These are phyloP conservation scores for Liquidambar formosana DNA, from an alignment of 164 flowering plant genomes.

Conservation along the genomic window DNA sequence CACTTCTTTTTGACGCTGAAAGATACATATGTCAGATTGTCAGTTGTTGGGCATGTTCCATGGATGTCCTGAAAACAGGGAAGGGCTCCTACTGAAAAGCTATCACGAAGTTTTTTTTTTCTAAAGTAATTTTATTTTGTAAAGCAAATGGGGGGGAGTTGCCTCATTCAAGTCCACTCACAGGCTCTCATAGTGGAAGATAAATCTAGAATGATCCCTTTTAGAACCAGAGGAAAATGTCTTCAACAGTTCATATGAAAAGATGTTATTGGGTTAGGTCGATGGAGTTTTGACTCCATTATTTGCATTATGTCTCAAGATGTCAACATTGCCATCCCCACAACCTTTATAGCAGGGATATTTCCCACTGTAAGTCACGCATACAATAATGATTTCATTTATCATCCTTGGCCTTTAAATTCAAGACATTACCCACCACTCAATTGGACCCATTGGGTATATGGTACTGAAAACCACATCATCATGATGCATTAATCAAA, in stretches of 20 bases:
- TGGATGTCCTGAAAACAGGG: slow-evolving; percentile 16
- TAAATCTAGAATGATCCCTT: slow-evolving; percentile 1
- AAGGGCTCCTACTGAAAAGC: neutral
- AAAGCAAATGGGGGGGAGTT: neutral
- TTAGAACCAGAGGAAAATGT: neutral
- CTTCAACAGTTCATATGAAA: slow-evolving; percentile 1
- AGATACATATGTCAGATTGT: neutral
- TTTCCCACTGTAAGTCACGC: neutral
- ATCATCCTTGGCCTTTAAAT: neutral
- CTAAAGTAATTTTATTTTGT: too few relatives aligned
- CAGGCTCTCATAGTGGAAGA: neutral
- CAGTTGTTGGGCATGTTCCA: slow-evolving; percentile 15
- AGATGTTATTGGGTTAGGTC: slow-evolving; percentile 22
- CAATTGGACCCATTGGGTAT: neutral
- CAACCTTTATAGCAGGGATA: neutral
- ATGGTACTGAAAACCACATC: too few relatives aligned
- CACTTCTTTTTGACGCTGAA: neutral
- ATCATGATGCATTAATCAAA: too few relatives aligned
- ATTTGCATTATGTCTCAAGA: slow-evolving; percentile 7
- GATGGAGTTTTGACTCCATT: slow-evolving; percentile 5
- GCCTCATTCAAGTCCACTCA: slow-evolving; percentile 10
- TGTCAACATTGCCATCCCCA: slow-evolving; percentile 19
- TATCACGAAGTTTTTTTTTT: neutral
- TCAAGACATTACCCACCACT: too few relatives aligned
- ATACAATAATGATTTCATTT: neutral